Evolutionary conservation across 768 basidiomycete genomes (phyloP).

Genomic region (Boletus sp.): DNA sequence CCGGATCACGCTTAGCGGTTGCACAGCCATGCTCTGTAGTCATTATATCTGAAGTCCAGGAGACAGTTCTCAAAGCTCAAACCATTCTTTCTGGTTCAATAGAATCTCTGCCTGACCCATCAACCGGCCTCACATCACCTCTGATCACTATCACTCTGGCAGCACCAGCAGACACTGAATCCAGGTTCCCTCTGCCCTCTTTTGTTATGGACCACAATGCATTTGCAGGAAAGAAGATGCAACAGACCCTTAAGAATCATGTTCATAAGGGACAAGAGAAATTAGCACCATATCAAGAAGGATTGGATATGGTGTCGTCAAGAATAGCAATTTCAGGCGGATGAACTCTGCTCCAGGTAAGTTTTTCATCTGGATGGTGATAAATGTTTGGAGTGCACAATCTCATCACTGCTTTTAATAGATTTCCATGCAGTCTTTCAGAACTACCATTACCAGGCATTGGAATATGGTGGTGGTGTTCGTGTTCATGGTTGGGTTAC

Average conservation of each 20-base stretch:
- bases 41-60: slow-evolving; percentile 12
- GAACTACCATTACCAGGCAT: slow-evolving; percentile 64
- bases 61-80: slow-evolving; percentile 11
- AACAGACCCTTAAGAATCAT: slow-evolving; percentile 68
- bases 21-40: slow-evolving; percentile 19
- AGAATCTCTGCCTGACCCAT: slow-evolving; percentile 1
- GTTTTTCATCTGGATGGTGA: slow-evolving; percentile 9
- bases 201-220: slow-evolving; percentile 40
- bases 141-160: slow-evolving; percentile 64
- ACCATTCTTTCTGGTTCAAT: not conserved
- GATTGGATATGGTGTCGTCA: slow-evolving; percentile 67
- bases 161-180: slow-evolving; percentile 42
- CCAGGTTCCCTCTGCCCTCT: slow-evolving; percentile 14
- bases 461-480: no score
- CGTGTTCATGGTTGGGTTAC: no score
- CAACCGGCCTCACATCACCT: slow-evolving; percentile 4
- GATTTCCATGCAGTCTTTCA: slow-evolving; percentile 69
- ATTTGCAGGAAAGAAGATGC: slow-evolving; percentile 67
- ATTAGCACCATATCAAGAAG: slow-evolving; percentile 79
- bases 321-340: slow-evolving; percentile 53
- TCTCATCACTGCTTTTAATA: slow-evolving; percentile 24
- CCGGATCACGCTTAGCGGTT: slow-evolving; percentile 25
- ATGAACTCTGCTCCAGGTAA: slow-evolving; percentile 68
- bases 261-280: slow-evolving; percentile 72
- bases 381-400: not conserved